phyloP scores from a whole-genome alignment of 139 green algal genomes.

The Chlorella sp. region DNA sequence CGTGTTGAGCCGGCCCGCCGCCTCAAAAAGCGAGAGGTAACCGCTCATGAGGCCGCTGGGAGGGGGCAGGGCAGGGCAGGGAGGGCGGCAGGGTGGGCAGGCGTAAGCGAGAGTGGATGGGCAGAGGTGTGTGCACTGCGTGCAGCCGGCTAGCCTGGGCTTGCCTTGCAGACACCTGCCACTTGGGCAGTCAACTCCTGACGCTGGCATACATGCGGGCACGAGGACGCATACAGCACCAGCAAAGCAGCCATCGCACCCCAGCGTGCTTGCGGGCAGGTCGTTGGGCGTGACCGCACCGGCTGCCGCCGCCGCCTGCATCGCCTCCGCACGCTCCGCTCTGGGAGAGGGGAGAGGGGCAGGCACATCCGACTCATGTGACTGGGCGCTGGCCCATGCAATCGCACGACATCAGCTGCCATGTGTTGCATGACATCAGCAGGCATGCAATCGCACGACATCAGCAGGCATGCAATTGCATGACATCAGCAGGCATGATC shows the following conservation, averaged over 20 bases:
- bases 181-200: background rate
- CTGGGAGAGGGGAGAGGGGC: background rate
- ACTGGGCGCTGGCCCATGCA: no score
- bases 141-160: no score
- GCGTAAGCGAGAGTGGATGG: background rate
- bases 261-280: constrained; percentile 13
- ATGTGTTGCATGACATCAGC: no score
- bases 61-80: background rate
- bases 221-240: background rate
- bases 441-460: no score
- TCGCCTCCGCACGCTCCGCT: background rate
- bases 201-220: no score
- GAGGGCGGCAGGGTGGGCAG: no score
- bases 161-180: background rate
- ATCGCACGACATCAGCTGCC: no score
- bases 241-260: background rate
- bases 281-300: background rate
- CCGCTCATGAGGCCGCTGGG: constrained; percentile 2
- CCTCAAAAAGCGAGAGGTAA: constrained; percentile 30
- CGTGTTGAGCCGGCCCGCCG: background rate
- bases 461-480: no score
- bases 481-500: no score
- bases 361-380: background rate
- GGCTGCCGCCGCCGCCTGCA: background rate
- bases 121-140: background rate